Base-by-base conservation (phyloP, 1,139 yeast genomes). In the Pichia sp. region DNA sequence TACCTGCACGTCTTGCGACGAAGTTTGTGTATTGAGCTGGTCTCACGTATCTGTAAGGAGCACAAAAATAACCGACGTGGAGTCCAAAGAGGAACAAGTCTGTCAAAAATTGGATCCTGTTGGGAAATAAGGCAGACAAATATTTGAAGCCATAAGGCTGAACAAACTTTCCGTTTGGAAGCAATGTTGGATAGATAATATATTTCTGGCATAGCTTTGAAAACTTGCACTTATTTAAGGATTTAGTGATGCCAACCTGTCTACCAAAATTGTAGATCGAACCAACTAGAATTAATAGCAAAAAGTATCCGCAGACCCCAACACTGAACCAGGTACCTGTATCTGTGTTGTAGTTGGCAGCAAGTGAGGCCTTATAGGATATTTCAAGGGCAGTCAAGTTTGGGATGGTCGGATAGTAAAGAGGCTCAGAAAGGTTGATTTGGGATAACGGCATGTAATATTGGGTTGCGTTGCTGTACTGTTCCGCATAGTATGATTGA, bases 71-170 rank as follows among this genome's bases (percentile, higher is more conserved):
- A 61, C 52, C 70, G 52, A 56, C 27, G 29, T 64, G 64, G 6
- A 63, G 38, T 17, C 54, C 57, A 49, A 56, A 54, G 33, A 50
- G 40, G 16, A 52, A 63, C 17, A 58, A 20, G 47, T 59, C 59
- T 16, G 58, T 55, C 7, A 63, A 14, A 5, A 60, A 66, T 65
- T 85, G 92, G 54, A 78, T 69, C 57, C 95, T 75, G 0, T 92
- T 79, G 0, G 95, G 93, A 5, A 60, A 31, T 16, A 61, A 20
- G 1, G 41, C 48, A 2, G 62, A 50, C 20, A 60, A 49, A n/a
- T 55, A 50, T 33, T 50, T 57, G 49, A 43, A 59, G 9, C 58
- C 58, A 17, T 50, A 57, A 2, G 53, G 38, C 46, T 59, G 56
- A 8, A 59, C 34, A 44, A 58, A 57, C 29, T 50, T 57, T 24